A percentile compares a stretch with the other conserved stretches of the same genome.
phyloP scores from a whole-genome alignment of 2,329 filamentous ascomycete genomes.

The Pseudogymnoascus sp. region DNA sequence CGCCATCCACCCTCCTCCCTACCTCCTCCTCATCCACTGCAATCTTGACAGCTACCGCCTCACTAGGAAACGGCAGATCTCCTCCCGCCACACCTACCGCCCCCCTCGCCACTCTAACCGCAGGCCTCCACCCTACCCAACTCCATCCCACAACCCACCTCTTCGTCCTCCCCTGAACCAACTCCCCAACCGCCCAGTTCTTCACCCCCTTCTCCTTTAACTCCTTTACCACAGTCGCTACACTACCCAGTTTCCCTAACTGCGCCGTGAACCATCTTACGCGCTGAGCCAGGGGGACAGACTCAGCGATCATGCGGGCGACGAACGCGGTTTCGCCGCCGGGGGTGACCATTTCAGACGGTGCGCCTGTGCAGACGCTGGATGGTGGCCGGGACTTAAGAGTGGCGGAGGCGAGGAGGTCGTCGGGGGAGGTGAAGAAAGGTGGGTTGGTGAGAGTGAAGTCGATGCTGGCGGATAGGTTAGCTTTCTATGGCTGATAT shows the following conservation, averaged over 20 bases:
- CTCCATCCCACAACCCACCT: constrained; percentile 90
- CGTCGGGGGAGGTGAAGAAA: constrained; percentile 70
- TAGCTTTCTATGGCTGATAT: constrained; percentile 8
- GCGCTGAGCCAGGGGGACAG: constrained; percentile 45
- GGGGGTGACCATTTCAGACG: constrained; percentile 74
- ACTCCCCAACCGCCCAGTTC: constrained; percentile 77
- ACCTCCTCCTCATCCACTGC: constrained; percentile 60
- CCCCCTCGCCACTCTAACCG: constrained; percentile 32
- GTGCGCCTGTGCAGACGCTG: constrained; percentile 67
- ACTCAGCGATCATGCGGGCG: constrained; percentile 61
- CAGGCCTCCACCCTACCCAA: constrained; percentile 59
- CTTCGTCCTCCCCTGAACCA: constrained; percentile 73
- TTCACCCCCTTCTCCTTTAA: constrained; percentile 49
- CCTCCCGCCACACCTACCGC: constrained; percentile 22
- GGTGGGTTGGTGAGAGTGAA: constrained; percentile 94
- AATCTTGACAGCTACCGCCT: constrained; percentile 41
- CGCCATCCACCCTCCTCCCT: constrained; percentile 43
- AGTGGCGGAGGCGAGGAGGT: constrained; percentile 56
- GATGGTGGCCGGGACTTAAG: constrained; percentile 60
- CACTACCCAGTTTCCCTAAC: constrained; percentile 71
- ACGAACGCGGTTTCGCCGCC: constrained; percentile 76
- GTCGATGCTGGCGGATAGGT: constrained; percentile 43
- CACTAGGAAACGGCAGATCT: constrained; percentile 43
- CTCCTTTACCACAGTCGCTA: constrained; percentile 52
- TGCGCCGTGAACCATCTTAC: constrained; percentile 88